These are phyloP conservation scores for Fusarium hostae DNA, from an alignment of 2,329 filamentous ascomycete genomes.

Conservation along the genomic window DNA sequence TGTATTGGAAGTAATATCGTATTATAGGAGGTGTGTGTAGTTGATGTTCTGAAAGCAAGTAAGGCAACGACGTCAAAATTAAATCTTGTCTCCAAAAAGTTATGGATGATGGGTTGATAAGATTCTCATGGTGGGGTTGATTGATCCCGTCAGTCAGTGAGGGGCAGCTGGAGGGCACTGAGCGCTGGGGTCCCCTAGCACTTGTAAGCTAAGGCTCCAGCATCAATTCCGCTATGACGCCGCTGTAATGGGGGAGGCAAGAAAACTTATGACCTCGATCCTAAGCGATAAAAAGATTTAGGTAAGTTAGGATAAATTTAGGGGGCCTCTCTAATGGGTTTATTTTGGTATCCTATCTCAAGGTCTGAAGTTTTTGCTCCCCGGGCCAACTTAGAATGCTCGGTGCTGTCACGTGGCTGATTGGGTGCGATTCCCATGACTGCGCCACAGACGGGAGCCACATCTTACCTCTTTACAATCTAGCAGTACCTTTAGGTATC, in stretches of 20 bases:
- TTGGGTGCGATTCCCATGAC: neutral
- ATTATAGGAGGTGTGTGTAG: neutral
- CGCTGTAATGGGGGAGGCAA: conserved; percentile 4
- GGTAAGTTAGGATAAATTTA: neutral
- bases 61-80: conserved; percentile 4
- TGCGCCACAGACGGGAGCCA: conserved; percentile 12
- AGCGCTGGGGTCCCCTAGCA: conserved; percentile 16
- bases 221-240: conserved; percentile 5
- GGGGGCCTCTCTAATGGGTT: neutral
- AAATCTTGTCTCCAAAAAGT: conserved; percentile 17
- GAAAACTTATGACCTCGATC: neutral
- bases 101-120: conserved; percentile 12
- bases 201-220: neutral
- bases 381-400: neutral
- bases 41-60: neutral
- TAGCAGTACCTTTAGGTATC: conserved; percentile 4
- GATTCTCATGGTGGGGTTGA: conserved; percentile 33
- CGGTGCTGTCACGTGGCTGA: neutral
- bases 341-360: neutral
- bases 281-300: neutral
- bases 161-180: conserved; percentile 18
- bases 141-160: conserved; percentile 4
- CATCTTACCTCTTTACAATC: neutral
- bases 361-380: too few relatives aligned
- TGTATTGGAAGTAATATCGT: neutral